Evolutionary conservation across 805 yeast genomes (phyloP), one percentile per base, ranked within the genome.

Genomic region (Pichia kluyveri): DNA sequence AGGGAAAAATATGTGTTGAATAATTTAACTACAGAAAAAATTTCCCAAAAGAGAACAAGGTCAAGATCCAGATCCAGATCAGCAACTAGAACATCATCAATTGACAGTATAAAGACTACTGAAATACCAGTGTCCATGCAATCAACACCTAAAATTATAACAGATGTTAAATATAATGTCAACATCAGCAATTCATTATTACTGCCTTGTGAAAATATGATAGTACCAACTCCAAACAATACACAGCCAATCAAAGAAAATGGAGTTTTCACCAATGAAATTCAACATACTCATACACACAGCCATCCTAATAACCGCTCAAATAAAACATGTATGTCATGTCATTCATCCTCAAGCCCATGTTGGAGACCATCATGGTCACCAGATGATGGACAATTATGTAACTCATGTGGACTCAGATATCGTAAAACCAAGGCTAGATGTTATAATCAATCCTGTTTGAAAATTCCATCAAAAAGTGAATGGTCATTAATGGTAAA

Each of bases 291-390:
- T 14, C 27, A 30, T 12, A 18, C 44, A 44, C 34, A 30, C 14
- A 11, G 14, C 4, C 32, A 30, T 11, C 6, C 32, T 11, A 10
- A 30, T 30, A 10, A 23, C 23, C 54, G 41, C 26, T 50, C 44
- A 27, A 46, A 40, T 67, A 74, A 96, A 55, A 76, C 75, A 46
- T 91, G 99, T 62, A 81, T 91, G 30, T 87, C 96, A 7, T 91
- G 99, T 67, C 88, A 89, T 8, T 80, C 93, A 1, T 83, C 82
- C 48, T 93, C 86, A 56, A 86, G 95, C 7, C 99, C 99, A 5
- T 91, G 99, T 66, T 91, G 99, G 99, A 78, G 99, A 61, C 99
- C 99, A 1, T 84, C 95, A 6, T 91, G 99, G 99, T 82, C 91
- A 4, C 72, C 80, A 28, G 72, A 81, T 54, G 88, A 85, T 52